These are phyloP conservation scores for Neopestalotiopsis clavispora DNA, from an alignment of 2,329 filamentous ascomycete species.

Conservation along the genomic window DNA sequence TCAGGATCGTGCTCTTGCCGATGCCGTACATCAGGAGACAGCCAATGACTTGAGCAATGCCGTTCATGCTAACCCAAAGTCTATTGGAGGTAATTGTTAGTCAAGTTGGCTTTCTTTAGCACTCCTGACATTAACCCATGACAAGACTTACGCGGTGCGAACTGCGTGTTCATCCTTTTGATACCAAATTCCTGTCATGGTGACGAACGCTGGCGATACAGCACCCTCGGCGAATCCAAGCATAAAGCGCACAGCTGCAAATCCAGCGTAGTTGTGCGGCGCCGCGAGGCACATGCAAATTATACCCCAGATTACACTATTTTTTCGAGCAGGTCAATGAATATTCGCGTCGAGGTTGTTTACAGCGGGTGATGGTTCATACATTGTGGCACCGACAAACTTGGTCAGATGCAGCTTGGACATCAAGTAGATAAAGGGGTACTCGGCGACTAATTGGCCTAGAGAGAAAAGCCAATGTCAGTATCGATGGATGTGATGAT, in stretches of 20 bases:
- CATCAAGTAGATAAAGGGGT: conserved; percentile 57
- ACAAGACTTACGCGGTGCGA: conserved; percentile 28
- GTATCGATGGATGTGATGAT: background rate
- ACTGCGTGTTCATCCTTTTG: conserved; percentile 40
- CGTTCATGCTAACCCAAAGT: conserved; percentile 51
- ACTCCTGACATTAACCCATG: too few species aligned
- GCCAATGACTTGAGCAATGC: conserved; percentile 50
- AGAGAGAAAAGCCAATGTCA: conserved; percentile 26
- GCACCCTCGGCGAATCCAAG: conserved; percentile 47
- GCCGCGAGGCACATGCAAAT: conserved; percentile 50
- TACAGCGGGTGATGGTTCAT: conserved; percentile 20
- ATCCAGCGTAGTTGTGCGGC: conserved; percentile 42
- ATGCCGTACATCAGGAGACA: conserved; percentile 56
- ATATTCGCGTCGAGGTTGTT: background rate
- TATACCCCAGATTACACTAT: conserved; percentile 46
- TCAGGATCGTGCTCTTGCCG: conserved; percentile 42
- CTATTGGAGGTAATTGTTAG: background rate
- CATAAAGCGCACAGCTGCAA: conserved; percentile 45
- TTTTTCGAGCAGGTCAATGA: background rate
- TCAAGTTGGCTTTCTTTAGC: background rate
- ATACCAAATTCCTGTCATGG: conserved; percentile 49
- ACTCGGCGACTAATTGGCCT: conserved; percentile 49
- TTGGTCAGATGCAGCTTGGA: conserved; percentile 52
- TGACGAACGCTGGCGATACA: conserved; percentile 36
- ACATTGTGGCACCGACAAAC: conserved; percentile 54